Percentiles rank a stretch among this genome's conserved stretches.
Conservation (phyloP, 2,329 filamentous ascomycete genomes). For the Phyllosticta citrichinensis region DNA sequence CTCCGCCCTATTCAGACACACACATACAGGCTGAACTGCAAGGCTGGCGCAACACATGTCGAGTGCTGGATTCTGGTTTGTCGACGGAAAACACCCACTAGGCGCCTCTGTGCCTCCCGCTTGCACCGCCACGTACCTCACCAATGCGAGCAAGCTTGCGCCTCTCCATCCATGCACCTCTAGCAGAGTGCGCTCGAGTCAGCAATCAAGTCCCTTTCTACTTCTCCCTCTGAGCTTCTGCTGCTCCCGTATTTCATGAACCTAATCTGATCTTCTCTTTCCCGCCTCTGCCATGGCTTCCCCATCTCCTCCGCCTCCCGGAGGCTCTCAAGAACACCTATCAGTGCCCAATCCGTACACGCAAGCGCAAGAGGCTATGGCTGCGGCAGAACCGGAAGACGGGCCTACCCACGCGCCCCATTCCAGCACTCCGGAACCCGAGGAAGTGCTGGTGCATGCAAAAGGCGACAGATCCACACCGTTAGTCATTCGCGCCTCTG, state of each 20-base stretch:
- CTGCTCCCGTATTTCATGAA: neutral
- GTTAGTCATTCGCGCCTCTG: neutral
- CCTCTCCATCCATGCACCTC: neutral
- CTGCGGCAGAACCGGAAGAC: conserved; percentile 2
- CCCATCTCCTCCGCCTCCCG: neutral
- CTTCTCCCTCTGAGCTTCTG: neutral
- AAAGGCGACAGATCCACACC: neutral
- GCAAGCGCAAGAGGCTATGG: conserved; percentile 8
- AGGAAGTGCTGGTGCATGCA: neutral
- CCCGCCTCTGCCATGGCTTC: conserved; percentile 5
- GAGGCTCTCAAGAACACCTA: neutral
- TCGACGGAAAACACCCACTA: neutral
- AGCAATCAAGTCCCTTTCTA: neutral
- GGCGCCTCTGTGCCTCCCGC: neutral
- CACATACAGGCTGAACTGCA: neutral
- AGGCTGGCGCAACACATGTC: neutral
- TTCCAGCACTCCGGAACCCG: neutral
- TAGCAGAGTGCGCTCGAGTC: neutral
- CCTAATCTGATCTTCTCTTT: neutral
- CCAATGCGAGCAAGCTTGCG: neutral
- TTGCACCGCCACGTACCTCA: neutral
- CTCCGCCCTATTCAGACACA: neutral
- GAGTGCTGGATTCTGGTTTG: neutral
- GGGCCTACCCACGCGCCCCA: neutral
- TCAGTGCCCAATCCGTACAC: conserved; percentile 4